Conservation (phyloP, 441 rosid genomes). For the Erodium moschatum region DNA sequence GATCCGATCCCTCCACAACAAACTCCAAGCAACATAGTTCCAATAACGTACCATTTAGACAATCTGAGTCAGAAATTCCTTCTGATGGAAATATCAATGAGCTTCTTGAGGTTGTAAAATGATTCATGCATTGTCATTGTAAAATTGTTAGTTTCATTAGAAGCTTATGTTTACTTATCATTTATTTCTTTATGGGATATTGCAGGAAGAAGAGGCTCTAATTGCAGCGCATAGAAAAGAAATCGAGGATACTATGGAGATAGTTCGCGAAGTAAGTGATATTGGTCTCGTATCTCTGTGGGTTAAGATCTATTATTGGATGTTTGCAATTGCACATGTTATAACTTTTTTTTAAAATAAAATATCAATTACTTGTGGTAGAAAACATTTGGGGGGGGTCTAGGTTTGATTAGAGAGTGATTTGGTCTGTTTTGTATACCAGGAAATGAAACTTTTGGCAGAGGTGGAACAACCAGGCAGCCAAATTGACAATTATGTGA, state of each 20-base stretch:
- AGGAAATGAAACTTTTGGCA: constrained; percentile 97
- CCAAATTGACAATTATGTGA: constrained; percentile 80
- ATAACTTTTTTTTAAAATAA: too few relatives aligned
- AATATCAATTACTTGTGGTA: background rate
- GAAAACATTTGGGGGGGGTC: background rate
- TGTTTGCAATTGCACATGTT: background rate
- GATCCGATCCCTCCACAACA: constrained; percentile 40
- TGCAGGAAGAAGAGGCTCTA: constrained; percentile 88
- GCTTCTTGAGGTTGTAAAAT: constrained; percentile 61
- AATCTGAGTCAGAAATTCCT: constrained; percentile 43
- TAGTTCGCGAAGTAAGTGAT: constrained; percentile 78
- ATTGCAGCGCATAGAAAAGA: constrained; percentile 92
- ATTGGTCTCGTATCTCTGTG: background rate
- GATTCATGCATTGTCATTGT: constrained; percentile 9
- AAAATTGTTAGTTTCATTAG: background rate
- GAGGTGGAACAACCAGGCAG: constrained; percentile 98
- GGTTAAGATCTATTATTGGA: background rate
- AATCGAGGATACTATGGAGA: constrained; percentile 99
- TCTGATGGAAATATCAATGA: constrained; percentile 69
- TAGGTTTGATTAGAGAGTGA: too few relatives aligned
- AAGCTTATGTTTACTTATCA: background rate
- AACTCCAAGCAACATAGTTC: constrained; percentile 37
- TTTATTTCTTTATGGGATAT: constrained; percentile 13
- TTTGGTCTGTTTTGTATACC: constrained; percentile 13
- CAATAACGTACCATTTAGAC: constrained; percentile 37